Base-by-base conservation (phyloP, 2,329 filamentous ascomycete species). In the Neonectria punicea region DNA sequence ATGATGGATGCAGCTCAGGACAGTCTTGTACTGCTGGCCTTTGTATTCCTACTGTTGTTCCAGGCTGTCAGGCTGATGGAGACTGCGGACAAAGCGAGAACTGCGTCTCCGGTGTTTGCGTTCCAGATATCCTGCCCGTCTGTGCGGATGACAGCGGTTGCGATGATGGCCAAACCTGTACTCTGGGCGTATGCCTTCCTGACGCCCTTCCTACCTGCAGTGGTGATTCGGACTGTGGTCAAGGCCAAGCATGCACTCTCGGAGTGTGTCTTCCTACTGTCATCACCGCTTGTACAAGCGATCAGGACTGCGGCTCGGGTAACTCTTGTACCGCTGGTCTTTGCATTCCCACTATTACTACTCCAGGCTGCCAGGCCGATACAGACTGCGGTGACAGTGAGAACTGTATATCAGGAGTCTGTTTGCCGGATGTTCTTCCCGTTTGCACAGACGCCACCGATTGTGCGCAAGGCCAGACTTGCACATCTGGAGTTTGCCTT, bases 41-140 rank as follows among this genome's bases (percentile, higher is more conserved):
- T 2, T 63, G 61, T 28, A 49, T 63, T 25, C 61, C 61, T 10
- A 46, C 53, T 4, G 13, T 47, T n/a, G 11, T 44, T 2, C 36
- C 60, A 4, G 16, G 25, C 4, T 63, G 60, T 20, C 16, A 25
- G 3, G 20, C 13, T 18, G 28, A 51, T 20, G 28, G 36, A 0
- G 60, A 58, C 6, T 63, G 60, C 20, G 30, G 8, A 16, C 18
- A 34, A 11, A 25, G 32, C 13, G 46, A 58, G 5, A 20, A 46
- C 10, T 63, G 60, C 13, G 41, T 57, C 28, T 46, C 47, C 2
- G 60, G 60, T 10, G 3, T 22, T 7, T 63, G 60, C 30, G 41
- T 58, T 13, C 60, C 60, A 1, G 14, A 32, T 5, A 16, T 53
- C n/a, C 22, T 63, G 2, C 22, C 54, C 5, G 11, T 22, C 5